Conservation (phyloP, 2,329 filamentous ascomycete species). For the Hymenoscyphus repandus region DNA sequence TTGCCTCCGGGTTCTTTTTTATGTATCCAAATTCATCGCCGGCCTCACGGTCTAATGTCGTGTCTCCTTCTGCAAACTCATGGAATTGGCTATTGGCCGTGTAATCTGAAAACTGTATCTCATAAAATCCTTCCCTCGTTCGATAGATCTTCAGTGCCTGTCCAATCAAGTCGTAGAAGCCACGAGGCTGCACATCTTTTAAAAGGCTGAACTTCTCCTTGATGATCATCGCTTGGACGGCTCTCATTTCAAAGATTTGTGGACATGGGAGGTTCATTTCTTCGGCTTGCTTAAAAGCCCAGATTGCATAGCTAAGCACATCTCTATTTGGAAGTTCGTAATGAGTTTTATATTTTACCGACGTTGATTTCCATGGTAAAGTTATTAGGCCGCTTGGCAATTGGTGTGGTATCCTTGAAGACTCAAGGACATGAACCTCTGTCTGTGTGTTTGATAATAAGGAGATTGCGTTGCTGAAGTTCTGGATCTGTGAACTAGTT, state of each 20-base stretch:
- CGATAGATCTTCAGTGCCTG: conserved; percentile 59
- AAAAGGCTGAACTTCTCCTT: conserved; percentile 60
- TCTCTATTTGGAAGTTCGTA: conserved; percentile 9
- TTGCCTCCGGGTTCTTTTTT: conserved; percentile 25
- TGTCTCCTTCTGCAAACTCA: conserved; percentile 31
- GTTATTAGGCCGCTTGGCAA: background rate
- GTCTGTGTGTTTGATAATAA: conserved; percentile 41
- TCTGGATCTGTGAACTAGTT: conserved; percentile 37
- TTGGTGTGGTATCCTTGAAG: conserved; percentile 34
- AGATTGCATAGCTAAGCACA: conserved; percentile 40
- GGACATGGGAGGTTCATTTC: conserved; percentile 39
- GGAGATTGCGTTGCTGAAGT: conserved; percentile 32
- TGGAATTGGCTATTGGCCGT: conserved; percentile 64
- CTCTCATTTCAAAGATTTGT: conserved; percentile 38
- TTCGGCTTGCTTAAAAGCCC: conserved; percentile 41
- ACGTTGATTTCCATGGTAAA: conserved; percentile 17
- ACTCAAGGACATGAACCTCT: conserved; percentile 41
- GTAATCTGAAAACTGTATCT: conserved; percentile 78
- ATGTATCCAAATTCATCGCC: conserved; percentile 54
- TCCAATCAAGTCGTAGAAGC: conserved; percentile 65
- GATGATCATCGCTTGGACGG: conserved; percentile 37
- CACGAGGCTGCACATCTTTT: conserved; percentile 49
- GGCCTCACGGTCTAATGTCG: conserved; percentile 34
- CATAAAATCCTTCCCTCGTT: conserved; percentile 41
- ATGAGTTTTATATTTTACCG: conserved; percentile 2